Base-by-base conservation (phyloP, 176 grass and related monocot genomes). In the Rhipidocladum racemiflorum region DNA sequence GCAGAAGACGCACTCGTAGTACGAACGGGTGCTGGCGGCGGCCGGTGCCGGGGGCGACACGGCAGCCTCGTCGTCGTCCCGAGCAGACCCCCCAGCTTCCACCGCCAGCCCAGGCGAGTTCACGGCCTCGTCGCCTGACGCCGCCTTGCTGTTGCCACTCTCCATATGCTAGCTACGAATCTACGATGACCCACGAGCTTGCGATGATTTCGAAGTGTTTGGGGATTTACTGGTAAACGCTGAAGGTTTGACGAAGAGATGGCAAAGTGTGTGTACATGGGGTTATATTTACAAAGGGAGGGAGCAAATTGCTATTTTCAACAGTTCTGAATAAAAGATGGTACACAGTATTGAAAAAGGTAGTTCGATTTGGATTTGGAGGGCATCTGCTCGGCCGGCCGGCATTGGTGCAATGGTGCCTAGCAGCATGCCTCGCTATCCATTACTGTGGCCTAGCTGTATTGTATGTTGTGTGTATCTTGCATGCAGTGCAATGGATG, bases 1-100 rank as follows among this genome's bases (percentile, higher is more conserved):
- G 87, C 91, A 92, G 91, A 87, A 92, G 32, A 34, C 32, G 32
- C 91, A 92, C 71, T 82, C 91, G 43, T 92, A 92, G 72, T 92
- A 92, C 7, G 91, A 68, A 34, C n/a, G 30, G 45, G 48, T 43
- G 72, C 45, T 0, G 59, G 15, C 18, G 66, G 87, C 85, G 44
- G 81, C 24, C 23, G 60, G 10, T 1, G n/a, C n/a, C n/a, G 61
- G 14, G 1, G 61, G 27, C 14, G 60, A 48, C 28, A 18, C 17
- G 20, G 48, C 57, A 28, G 20, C 75, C 34, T n/a, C 11, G 9
- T 78, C 55, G 9, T 70, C 74, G 15, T 35, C 64, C 11, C 28
- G 17, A 66, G 54, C n/a, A n/a, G n/a, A n/a, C n/a, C 5, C 28
- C 8, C 15, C 32, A 43, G 20, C 49, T 15, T 25, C 15, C 14